Conservation (phyloP, 768 basidiomycete species). For the Lepiota brunneoincarnata region DNA sequence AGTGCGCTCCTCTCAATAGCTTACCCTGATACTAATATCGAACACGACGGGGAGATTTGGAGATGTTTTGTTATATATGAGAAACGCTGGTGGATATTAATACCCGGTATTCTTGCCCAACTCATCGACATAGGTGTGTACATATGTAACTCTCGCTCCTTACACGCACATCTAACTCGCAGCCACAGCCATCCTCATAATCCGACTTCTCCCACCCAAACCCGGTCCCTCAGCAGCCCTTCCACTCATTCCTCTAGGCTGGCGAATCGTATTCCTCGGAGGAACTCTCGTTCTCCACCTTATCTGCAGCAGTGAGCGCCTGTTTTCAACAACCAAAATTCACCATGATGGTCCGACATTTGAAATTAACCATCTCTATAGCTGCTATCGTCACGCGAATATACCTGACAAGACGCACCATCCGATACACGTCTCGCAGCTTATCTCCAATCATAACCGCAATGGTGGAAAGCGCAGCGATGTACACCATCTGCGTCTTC, state of each 20-base stretch:
- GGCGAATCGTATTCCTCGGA: not conserved
- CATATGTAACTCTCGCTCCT: not conserved
- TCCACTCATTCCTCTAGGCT: slow-evolving; percentile 1
- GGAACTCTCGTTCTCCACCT: not conserved
- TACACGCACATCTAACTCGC: not conserved
- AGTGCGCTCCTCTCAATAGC: not conserved
- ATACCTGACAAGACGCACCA: not conserved
- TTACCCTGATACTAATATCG: not conserved
- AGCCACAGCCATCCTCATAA: not conserved
- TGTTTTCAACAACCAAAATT: too few relatives aligned
- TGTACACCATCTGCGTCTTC: slow-evolving; percentile 3
- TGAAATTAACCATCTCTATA: not conserved
- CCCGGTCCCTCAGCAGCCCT: not conserved
- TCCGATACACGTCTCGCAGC: not conserved
- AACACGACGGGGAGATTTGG: not conserved
- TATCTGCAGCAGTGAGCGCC: not conserved
- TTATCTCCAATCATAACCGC: not conserved
- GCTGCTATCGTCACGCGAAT: not conserved
- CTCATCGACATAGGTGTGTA: not conserved
- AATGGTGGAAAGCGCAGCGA: slow-evolving; percentile 3
- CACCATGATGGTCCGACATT: too few relatives aligned
- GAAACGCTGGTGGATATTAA: slow-evolving; percentile 1
- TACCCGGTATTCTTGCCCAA: not conserved
- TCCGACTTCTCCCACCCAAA: not conserved
- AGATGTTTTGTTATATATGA: slow-evolving; percentile 1